phyloP scores from a whole-genome alignment of 1,139 yeast species.

The Suhomyces wounanorum region DNA sequence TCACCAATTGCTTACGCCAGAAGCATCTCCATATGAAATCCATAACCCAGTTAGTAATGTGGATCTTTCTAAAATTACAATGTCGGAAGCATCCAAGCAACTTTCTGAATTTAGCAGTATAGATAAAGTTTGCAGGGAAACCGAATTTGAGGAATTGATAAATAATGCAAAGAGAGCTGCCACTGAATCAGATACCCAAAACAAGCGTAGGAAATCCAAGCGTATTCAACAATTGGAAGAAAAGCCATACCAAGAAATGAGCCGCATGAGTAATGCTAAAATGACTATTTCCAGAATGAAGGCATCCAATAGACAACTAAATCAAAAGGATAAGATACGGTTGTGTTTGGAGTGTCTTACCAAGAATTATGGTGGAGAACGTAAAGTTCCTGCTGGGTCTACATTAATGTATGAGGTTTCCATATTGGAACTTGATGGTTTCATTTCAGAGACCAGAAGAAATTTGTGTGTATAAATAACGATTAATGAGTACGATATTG shows the following conservation, averaged over 20 bases:
- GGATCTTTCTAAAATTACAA: slow-evolving; percentile 6
- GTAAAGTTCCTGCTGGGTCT: slow-evolving; percentile 25
- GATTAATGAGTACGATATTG: slow-evolving; percentile 1
- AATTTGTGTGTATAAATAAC: slow-evolving; percentile 5
- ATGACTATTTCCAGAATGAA: slow-evolving; percentile 19
- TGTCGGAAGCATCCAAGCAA: slow-evolving; percentile 11
- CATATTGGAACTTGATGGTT: slow-evolving; percentile 23
- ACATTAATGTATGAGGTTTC: slow-evolving; percentile 23
- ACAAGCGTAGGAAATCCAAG: slow-evolving; percentile 11
- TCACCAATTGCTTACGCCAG: slow-evolving; percentile 39
- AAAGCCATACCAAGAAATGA: slow-evolving; percentile 6
- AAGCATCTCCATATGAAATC: slow-evolving; percentile 34
- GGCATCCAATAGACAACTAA: slow-evolving; percentile 21
- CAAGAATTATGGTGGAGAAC: slow-evolving; percentile 15
- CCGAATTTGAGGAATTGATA: slow-evolving; percentile 12
- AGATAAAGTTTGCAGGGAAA: slow-evolving; percentile 5
- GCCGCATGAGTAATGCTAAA: slow-evolving; percentile 10
- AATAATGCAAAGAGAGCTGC: slow-evolving; percentile 14
- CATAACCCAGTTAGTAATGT: not conserved
- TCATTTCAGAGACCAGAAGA: slow-evolving; percentile 16
- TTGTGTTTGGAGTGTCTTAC: slow-evolving; percentile 26
- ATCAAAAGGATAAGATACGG: slow-evolving; percentile 24
- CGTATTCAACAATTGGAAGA: slow-evolving; percentile 10
- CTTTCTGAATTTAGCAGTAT: slow-evolving; percentile 6
- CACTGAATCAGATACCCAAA: slow-evolving; percentile 3